These are phyloP conservation scores for Erysimum cheiri DNA, from an alignment of 441 rosid species.

Conservation along the genomic window DNA sequence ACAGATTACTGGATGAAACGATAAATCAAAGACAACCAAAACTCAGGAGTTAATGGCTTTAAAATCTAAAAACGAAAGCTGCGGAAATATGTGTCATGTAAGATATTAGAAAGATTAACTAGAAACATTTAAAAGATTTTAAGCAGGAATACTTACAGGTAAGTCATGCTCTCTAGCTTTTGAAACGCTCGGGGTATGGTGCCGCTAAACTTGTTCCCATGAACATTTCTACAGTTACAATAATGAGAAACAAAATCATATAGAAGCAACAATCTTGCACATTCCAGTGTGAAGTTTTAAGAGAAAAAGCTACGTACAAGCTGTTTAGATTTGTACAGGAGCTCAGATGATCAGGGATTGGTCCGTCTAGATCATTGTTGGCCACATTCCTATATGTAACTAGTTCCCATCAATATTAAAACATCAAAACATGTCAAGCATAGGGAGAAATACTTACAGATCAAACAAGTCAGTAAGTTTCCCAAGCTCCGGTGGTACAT, in stretches of 20 bases:
- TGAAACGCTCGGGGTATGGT: slow-evolving; percentile 78
- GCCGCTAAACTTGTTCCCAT: slow-evolving; percentile 82
- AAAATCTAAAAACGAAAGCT: neutral
- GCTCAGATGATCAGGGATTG: slow-evolving; percentile 83
- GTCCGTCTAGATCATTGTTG: slow-evolving; percentile 78
- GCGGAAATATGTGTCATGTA: neutral
- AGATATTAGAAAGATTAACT: neutral
- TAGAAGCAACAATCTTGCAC: slow-evolving; percentile 10
- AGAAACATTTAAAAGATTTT: neutral
- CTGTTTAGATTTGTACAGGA: slow-evolving; percentile 90
- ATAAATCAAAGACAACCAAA: slow-evolving; percentile 24
- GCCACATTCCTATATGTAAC: slow-evolving; percentile 72
- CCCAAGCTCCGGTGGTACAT: slow-evolving; percentile 89
- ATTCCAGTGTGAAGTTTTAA: neutral
- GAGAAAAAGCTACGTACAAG: slow-evolving; percentile 58
- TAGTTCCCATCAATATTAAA: slow-evolving; percentile 19
- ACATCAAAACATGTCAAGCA: slow-evolving; percentile 18
- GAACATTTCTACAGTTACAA: slow-evolving; percentile 65
- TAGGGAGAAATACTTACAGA: slow-evolving; percentile 57
- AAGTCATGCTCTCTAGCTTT: slow-evolving; percentile 88
- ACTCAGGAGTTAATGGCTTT: neutral
- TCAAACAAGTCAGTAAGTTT: slow-evolving; percentile 92
- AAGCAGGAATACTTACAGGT: slow-evolving; percentile 61
- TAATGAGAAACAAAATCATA: slow-evolving; percentile 12
- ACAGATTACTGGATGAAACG: slow-evolving; percentile 65